Percentiles rank a stretch among this genome's conserved stretches.
These are phyloP conservation scores for Mucor mucedo DNA, from an alignment of 371 early-diverging fungal species.

Conservation along the genomic window DNA sequence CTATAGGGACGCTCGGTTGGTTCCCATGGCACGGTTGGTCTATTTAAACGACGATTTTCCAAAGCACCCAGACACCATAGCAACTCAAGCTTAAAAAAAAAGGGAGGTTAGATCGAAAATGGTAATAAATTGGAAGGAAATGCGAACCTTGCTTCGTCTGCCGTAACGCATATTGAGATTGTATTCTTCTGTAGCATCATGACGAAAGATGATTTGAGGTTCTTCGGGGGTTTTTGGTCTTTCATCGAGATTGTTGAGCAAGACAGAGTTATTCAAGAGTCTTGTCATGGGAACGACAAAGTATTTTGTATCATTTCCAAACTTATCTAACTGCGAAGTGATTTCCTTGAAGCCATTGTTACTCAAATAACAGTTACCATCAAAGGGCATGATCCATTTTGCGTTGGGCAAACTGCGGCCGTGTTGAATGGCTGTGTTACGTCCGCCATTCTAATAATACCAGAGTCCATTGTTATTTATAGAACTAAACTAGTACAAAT, in stretches of 20 bases:
- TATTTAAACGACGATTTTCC: conserved; percentile 59
- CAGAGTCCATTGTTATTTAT: not conserved
- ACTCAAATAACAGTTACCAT: conserved; percentile 73
- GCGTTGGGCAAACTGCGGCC: conserved; percentile 60
- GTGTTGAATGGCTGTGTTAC: conserved; percentile 66
- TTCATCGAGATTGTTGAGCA: conserved; percentile 57
- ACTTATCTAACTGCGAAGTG: conserved; percentile 50
- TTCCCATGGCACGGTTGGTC: conserved; percentile 71
- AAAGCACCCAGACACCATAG: conserved; percentile 70
- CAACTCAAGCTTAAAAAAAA: conserved; percentile 59
- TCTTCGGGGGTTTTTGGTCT: conserved; percentile 71
- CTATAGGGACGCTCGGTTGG: conserved; percentile 55
- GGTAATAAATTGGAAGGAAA: conserved; percentile 4
- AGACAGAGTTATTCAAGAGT: conserved; percentile 63
- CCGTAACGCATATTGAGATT: conserved; percentile 76
- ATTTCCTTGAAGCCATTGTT: conserved; percentile 66
- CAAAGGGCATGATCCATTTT: conserved; percentile 74
- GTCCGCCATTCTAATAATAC: conserved; percentile 65
- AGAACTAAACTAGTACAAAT: not conserved
- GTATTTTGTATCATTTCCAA: conserved; percentile 62
- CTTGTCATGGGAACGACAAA: conserved; percentile 76
- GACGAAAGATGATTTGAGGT: conserved; percentile 71
- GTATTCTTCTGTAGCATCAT: conserved; percentile 65
- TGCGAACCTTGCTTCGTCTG: conserved; percentile 67
- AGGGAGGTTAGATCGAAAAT: not conserved